phyloP scores from a whole-genome alignment of 2,329 filamentous ascomycete genomes.

The Aplosporella prunicola region DNA sequence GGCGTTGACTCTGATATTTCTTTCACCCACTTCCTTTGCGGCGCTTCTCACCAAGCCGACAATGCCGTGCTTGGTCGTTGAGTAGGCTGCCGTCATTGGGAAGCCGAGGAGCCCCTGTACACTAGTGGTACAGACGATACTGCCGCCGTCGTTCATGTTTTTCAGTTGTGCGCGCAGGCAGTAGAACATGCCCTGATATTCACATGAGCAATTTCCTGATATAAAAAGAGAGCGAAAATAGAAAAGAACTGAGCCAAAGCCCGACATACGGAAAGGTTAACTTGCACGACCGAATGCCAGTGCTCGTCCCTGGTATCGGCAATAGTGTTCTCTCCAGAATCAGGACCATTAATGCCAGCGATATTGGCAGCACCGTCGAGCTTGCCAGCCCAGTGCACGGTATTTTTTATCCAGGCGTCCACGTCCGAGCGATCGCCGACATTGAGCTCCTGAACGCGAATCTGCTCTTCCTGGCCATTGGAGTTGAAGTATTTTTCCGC shows the following conservation, averaged over 20 bases:
- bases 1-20: conserved; percentile 30
- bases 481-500: conserved; percentile 9
- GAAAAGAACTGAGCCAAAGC: conserved; percentile 9
- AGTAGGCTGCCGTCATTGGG: conserved; percentile 16
- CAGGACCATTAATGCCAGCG: conserved; percentile 28
- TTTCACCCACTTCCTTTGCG: conserved; percentile 27
- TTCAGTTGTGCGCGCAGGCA: conserved; percentile 20
- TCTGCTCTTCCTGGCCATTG: conserved; percentile 1
- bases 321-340: conserved; percentile 30
- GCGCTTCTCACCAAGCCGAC: conserved; percentile 25
- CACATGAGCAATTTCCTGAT: too few species aligned
- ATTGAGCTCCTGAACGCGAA: conserved; percentile 17
- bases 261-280: conserved; percentile 22
- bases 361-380: conserved; percentile 33
- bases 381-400: conserved; percentile 23
- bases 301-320: conserved; percentile 23
- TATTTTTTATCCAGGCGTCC: conserved; percentile 27
- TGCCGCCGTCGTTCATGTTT: conserved; percentile 26
- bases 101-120: conserved; percentile 39
- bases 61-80: conserved; percentile 13
- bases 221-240: neutral
- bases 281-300: conserved; percentile 24
- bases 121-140: conserved; percentile 34
- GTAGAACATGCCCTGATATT: conserved; percentile 8
- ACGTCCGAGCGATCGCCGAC: conserved; percentile 25